Base-by-base conservation (phyloP, 805 yeast genomes). In the Lachancea meyersii region DNA sequence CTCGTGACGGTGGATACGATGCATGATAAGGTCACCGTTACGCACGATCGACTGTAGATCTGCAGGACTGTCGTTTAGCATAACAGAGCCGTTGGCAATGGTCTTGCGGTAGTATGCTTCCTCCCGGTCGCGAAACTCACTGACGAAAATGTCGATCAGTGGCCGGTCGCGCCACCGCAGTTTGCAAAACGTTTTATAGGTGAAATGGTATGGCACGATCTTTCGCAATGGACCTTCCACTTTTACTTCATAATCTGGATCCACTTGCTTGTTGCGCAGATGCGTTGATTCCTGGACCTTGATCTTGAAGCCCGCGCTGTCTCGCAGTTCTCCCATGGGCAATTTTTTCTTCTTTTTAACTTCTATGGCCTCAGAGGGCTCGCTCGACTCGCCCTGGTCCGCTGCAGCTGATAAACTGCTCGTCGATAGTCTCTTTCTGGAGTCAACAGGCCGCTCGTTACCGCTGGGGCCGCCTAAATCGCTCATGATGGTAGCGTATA, bases 171-270 rank as follows among this genome's bases (percentile, higher is more conserved):
- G 73, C 99, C 99, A 93, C 55, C 99, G 71, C 57, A 74, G 66
- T 62, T 93, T 93, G 63, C 97, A 89, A 57, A 81, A 86, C 0
- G 99, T 93, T 63, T 86, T 70, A 58, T 93, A 91, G 0, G 95
- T 88, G 68, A 77, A 91, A 56, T 72, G 84, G 60, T 93, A 93
- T 0, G 98, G 97, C 1, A 79, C 71, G 2, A 93, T 85, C 47
- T 82, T 69, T 35, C 97, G 67, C 39, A 86, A 65, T 2, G 76
- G 66, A 0, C 84, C 86, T 16, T 77, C 80, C 2, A 81, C 64
- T 0, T 55, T 51, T 52, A 81, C 82, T 21, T 71, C 61, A 2
- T 80, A 78, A 1, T 77, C 82, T 35, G 79, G 79, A 1, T 76
- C 70, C 43, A 73, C 79, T 52, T 79, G 82, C 48, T 77, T 79